Evolutionary conservation across 75 land plant species (phyloP).

Genomic region (Sequoia sempervirens): DNA sequence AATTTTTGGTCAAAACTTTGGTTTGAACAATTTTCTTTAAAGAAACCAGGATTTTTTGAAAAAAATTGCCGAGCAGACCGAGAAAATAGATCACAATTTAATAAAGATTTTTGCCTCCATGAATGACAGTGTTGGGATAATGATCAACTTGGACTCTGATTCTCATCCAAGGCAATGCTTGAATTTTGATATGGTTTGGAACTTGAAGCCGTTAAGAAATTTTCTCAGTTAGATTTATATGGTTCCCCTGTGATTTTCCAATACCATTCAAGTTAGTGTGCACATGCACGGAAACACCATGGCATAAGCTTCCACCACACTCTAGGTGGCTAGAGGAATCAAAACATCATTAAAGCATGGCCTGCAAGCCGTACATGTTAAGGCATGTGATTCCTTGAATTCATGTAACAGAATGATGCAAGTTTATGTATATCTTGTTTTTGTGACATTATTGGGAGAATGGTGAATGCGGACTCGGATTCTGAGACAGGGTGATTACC

Average conservation of each 20-base stretch:
- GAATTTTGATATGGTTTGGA: neutral
- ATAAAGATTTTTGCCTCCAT: too few relatives aligned
- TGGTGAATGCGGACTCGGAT: neutral
- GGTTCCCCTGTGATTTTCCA: neutral
- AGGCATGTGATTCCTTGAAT: neutral
- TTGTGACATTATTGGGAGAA: neutral
- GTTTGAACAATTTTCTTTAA: too few relatives aligned
- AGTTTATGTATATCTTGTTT: neutral
- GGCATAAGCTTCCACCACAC: neutral
- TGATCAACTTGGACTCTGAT: neutral
- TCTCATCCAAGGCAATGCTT: neutral
- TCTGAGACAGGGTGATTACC: neutral
- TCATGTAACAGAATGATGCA: neutral
- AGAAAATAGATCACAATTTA: too few relatives aligned
- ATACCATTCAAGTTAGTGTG: neutral
- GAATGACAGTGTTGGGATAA: too few relatives aligned
- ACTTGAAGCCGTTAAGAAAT: neutral
- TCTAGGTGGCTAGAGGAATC: neutral
- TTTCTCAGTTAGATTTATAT: neutral
- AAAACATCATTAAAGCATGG: neutral
- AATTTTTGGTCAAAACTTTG: too few relatives aligned
- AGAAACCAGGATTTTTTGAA: too few relatives aligned
- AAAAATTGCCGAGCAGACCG: too few relatives aligned
- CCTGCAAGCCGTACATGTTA: neutral
- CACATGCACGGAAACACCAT: neutral